These are phyloP conservation scores for Alternaria ventricosa DNA, from an alignment of 2,329 filamentous ascomycete genomes.

Conservation along the genomic window DNA sequence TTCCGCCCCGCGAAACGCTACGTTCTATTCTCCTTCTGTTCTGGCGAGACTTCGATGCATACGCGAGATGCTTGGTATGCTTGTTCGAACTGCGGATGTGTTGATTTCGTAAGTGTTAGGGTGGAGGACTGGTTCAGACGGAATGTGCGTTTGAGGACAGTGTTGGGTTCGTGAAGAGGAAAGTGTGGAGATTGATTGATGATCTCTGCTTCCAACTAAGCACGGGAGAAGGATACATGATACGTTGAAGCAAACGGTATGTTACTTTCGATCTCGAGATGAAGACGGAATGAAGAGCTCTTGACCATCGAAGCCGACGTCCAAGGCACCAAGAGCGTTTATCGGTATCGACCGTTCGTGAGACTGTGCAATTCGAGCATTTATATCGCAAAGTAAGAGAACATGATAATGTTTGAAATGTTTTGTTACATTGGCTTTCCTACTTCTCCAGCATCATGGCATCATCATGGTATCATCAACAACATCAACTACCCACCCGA, in stretches of 20 bases:
- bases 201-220: neutral
- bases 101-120: neutral
- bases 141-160: neutral
- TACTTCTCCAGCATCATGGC: neutral
- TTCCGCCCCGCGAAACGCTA: neutral
- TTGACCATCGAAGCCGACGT: neutral
- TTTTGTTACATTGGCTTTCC: neutral
- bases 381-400: neutral
- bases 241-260: neutral
- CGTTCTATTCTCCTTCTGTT: neutral
- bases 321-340: neutral
- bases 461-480: constrained; percentile 1
- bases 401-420: neutral
- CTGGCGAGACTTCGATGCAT: neutral
- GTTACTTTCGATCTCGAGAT: neutral
- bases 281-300: neutral
- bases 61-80: neutral
- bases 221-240: neutral
- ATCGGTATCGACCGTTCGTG: neutral
- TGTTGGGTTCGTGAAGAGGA: neutral
- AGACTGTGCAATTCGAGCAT: neutral
- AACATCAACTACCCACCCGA: neutral
- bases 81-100: neutral
- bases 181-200: neutral
- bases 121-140: neutral